These are phyloP conservation scores for Paramyrothecium sp. DNA, from an alignment of 2,329 filamentous ascomycete genomes.

Conservation along the genomic window DNA sequence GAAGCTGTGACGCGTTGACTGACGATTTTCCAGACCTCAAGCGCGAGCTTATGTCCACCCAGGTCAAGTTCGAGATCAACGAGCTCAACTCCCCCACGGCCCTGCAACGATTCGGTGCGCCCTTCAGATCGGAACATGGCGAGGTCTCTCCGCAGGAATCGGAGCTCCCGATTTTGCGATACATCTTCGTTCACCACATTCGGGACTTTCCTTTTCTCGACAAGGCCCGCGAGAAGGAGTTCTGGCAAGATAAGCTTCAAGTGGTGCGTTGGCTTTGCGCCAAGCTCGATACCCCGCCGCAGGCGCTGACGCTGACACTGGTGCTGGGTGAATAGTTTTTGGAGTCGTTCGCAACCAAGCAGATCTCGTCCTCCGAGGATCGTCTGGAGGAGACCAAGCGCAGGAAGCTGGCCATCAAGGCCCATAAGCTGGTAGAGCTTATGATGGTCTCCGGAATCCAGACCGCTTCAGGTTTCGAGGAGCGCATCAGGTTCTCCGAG, in stretches of 20 bases:
- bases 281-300: background rate
- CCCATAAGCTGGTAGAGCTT: conserved; percentile 91
- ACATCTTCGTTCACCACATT: conserved; percentile 97
- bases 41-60: conserved; percentile 86
- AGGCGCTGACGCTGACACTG: background rate
- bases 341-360: conserved; percentile 94
- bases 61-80: conserved; percentile 85
- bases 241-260: conserved; percentile 98
- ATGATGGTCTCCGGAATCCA: conserved; percentile 99
- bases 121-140: conserved; percentile 88
- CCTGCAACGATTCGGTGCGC: conserved; percentile 90
- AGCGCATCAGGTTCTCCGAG: conserved; percentile 93
- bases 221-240: conserved; percentile 96
- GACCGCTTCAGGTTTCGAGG: conserved; percentile 95
- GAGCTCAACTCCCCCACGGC: conserved; percentile 95
- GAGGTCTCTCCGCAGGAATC: conserved; percentile 93
- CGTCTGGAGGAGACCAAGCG: conserved; percentile 94
- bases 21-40: conserved; percentile 72
- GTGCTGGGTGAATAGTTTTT: conserved; percentile 63
- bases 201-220: conserved; percentile 98
- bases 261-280: conserved; percentile 49
- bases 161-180: conserved; percentile 87
- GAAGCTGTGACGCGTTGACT: background rate
- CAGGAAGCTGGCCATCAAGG: conserved; percentile 86
- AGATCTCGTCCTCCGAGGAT: conserved; percentile 96